phyloP scores from a whole-genome alignment of 2,329 filamentous ascomycete genomes.

The Furcasterigmium furcatum region DNA sequence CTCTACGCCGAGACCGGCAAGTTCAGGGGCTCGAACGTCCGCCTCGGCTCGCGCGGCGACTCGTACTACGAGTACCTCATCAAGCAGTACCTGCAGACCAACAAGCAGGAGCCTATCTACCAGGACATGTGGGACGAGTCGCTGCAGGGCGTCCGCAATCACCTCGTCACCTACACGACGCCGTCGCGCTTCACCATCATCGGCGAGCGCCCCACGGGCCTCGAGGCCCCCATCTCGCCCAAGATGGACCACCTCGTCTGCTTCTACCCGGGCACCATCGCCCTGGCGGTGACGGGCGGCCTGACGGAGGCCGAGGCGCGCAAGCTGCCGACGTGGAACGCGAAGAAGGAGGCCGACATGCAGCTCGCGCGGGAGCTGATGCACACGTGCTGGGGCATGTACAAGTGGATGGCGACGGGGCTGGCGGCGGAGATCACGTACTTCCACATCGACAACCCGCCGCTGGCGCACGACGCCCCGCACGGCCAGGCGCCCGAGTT shows the following conservation, averaged over 20 bases:
- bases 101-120: conserved; percentile 80
- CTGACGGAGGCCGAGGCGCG: conserved; percentile 71
- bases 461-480: conserved; percentile 55
- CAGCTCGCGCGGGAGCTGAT: conserved; percentile 83
- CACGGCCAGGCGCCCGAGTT: conserved; percentile 47
- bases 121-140: conserved; percentile 90
- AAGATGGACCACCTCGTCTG: conserved; percentile 99
- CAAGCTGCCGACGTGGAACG: conserved; percentile 68
- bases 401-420: conserved; percentile 83
- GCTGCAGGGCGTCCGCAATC: conserved; percentile 80
- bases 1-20: conserved; percentile 75
- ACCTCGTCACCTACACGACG: conserved; percentile 85
- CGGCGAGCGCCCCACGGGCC: conserved; percentile 76
- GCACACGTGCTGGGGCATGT: conserved; percentile 98
- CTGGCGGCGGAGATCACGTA: conserved; percentile 94
- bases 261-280: conserved; percentile 96
- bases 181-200: conserved; percentile 82
- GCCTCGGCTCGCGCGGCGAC: conserved; percentile 89
- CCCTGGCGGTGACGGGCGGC: conserved; percentile 80
- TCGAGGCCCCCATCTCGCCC: conserved; percentile 63
- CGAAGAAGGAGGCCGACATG: conserved; percentile 83
- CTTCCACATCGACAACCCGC: conserved; percentile 73
- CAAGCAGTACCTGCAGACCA: conserved; percentile 96
- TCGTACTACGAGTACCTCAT: conserved; percentile 99
- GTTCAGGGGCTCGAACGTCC: conserved; percentile 83